Conservation (phyloP, 1,139 yeast species). For the Yamadazyma trypodendri region DNA sequence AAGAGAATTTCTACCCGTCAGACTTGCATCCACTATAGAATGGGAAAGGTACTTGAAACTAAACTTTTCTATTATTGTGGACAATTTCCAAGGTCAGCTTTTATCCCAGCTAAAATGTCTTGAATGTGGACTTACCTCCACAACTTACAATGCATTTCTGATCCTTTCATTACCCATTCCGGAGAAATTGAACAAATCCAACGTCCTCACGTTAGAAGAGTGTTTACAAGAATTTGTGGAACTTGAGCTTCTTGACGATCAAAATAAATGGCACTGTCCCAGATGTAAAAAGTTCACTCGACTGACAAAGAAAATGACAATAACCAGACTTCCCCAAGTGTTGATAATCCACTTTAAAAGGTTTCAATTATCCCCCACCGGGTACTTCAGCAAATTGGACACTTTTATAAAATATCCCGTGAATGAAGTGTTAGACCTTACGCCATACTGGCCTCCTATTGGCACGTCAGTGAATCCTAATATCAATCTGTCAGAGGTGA, state of each 20-base stretch:
- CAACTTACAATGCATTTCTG: constrained; percentile 82
- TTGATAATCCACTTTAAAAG: constrained; percentile 78
- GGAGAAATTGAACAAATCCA: constrained; percentile 21
- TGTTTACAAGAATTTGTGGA: constrained; percentile 72
- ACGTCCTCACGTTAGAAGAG: constrained; percentile 46
- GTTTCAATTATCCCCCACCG: constrained; percentile 53
- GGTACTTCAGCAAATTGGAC: constrained; percentile 57
- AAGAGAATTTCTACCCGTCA: constrained; percentile 72
- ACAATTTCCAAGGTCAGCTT: constrained; percentile 88
- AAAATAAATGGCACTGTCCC: constrained; percentile 91
- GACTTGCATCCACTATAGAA: constrained; percentile 87
- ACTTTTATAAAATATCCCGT: constrained; percentile 63
- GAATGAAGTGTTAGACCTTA: constrained; percentile 56
- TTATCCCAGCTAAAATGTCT: constrained; percentile 76
- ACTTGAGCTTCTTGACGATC: constrained; percentile 68
- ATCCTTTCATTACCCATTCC: constrained; percentile 78
- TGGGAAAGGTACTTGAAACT: constrained; percentile 91
- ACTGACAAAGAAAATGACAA: constrained; percentile 66
- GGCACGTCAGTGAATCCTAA: constrained; percentile 31
- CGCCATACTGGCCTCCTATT: constrained; percentile 73
- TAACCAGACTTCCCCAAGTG: constrained; percentile 71
- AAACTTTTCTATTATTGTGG: constrained; percentile 82
- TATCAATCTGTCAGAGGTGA: constrained; percentile 14
- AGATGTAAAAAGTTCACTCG: constrained; percentile 65
- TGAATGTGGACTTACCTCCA: constrained; percentile 75